Percentiles rank a stretch among this genome's conserved stretches.
phyloP scores from a whole-genome alignment of 1,284 basidiomycete species.

The Phlebopus sp. region DNA sequence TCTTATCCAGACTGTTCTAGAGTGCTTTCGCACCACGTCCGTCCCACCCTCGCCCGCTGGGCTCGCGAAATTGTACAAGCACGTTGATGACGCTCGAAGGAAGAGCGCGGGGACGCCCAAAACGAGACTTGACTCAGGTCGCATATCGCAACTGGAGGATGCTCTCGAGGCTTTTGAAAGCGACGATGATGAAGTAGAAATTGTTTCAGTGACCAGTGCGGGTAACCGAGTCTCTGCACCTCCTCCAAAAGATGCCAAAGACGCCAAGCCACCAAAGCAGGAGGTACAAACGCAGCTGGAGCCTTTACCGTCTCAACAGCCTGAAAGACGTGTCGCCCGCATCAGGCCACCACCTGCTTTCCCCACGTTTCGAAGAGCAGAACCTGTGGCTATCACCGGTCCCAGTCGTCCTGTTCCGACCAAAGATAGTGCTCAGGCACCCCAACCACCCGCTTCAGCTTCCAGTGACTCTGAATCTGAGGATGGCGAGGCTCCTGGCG shows the following conservation, averaged over 20 bases:
- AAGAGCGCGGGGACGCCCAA: conserved; percentile 41
- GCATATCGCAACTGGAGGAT: conserved; percentile 57
- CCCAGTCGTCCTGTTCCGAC: conserved; percentile 20
- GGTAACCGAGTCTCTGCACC: conserved; percentile 12
- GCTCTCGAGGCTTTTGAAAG: conserved; percentile 54
- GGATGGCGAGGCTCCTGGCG: conserved; percentile 48
- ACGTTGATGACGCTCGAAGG: conserved; percentile 55
- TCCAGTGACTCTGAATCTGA: conserved; percentile 52
- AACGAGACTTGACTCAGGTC: conserved; percentile 57
- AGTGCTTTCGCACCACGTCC: conserved; percentile 59
- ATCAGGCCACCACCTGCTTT: conserved; percentile 29
- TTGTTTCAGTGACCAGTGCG: conserved; percentile 28
- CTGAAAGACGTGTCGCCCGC: conserved; percentile 34
- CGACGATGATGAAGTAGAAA: conserved; percentile 49
- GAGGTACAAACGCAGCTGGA: conserved; percentile 23
- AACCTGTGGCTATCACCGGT: conserved; percentile 13
- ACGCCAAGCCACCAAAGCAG: conserved; percentile 20
- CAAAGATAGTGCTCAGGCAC: conserved; percentile 21
- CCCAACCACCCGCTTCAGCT: conserved; percentile 30
- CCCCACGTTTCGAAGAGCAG: conserved; percentile 36
- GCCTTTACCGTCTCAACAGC: conserved; percentile 13
- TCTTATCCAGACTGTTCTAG: conserved; percentile 74
- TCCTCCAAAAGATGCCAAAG: conserved; percentile 6
- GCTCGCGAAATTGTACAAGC: conserved; percentile 55
- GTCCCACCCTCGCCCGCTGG: conserved; percentile 50